phyloP scores from a whole-genome alignment of 768 basidiomycete species.

The Lepiota subincarnata region DNA sequence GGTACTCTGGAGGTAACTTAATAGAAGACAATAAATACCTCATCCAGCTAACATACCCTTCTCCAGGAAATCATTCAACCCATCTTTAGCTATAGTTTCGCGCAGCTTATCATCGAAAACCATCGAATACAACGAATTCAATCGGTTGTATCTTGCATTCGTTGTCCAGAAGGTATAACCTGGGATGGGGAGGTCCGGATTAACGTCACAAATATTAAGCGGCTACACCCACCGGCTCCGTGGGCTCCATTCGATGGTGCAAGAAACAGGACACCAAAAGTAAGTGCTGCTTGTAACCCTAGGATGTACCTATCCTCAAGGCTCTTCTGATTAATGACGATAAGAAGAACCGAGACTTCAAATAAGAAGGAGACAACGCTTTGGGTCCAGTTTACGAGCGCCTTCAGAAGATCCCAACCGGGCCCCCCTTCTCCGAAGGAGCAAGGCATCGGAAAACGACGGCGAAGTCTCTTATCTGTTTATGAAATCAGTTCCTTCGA shows the following conservation, averaged over 20 bases:
- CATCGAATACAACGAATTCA: conserved; percentile 34
- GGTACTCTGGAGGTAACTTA: conserved; percentile 30
- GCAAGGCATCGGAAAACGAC: conserved; percentile 16
- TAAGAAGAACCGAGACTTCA: conserved; percentile 21
- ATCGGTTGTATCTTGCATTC: conserved; percentile 31
- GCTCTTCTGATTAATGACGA: conserved; percentile 16
- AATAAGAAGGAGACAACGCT: conserved; percentile 21
- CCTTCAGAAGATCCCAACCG: conserved; percentile 28
- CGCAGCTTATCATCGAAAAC: conserved; percentile 33
- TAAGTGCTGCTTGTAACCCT: neutral
- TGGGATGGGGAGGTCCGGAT: conserved; percentile 10
- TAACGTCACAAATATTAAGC: neutral
- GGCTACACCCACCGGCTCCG: conserved; percentile 26
- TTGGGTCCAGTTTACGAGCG: conserved; percentile 18
- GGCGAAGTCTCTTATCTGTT: conserved; percentile 1
- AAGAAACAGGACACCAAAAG: conserved; percentile 25
- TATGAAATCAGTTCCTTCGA: neutral
- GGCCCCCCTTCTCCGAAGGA: conserved; percentile 31
- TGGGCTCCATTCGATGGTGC: conserved; percentile 31
- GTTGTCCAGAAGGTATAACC: conserved; percentile 39
- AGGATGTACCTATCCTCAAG: conserved; percentile 18
- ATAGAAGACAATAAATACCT: neutral
- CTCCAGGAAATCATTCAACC: conserved; percentile 23
- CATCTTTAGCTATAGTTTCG: conserved; percentile 33
- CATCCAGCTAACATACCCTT: conserved; percentile 22